A percentile compares a stretch with the other conserved stretches of the same genome.
Evolutionary conservation across 2,329 filamentous ascomycete species (phyloP).

Genomic region (Aspergillus tanneri): DNA sequence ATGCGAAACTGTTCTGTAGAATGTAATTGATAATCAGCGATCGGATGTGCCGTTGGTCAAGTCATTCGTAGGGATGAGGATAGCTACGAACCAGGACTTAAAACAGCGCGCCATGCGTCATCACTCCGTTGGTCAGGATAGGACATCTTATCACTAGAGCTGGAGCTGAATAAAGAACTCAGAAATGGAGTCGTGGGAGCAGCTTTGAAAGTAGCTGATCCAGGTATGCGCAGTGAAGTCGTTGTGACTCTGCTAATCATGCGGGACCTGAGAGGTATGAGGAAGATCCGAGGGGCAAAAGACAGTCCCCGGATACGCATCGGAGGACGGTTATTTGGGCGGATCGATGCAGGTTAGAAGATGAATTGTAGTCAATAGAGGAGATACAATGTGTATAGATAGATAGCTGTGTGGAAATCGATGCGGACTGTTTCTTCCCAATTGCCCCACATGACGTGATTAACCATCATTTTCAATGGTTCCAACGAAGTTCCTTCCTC

Average conservation of each 20-base stretch:
- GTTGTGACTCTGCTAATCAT: slow-evolving; percentile 22
- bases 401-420: too few species aligned
- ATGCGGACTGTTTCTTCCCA: neutral
- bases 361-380: too few species aligned
- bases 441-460: neutral
- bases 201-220: slow-evolving; percentile 52
- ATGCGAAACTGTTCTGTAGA: slow-evolving; percentile 89
- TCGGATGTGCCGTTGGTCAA: neutral
- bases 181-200: slow-evolving; percentile 80
- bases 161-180: slow-evolving; percentile 70
- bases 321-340: slow-evolving; percentile 8
- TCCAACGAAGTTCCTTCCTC: neutral
- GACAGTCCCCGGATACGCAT: slow-evolving; percentile 29
- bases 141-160: slow-evolving; percentile 45
- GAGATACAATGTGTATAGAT: too few species aligned
- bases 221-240: slow-evolving; percentile 24
- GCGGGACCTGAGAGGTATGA: slow-evolving; percentile 21
- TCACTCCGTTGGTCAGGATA: slow-evolving; percentile 79
- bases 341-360: neutral
- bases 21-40: neutral
- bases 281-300: slow-evolving; percentile 20
- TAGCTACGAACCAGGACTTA: slow-evolving; percentile 63
- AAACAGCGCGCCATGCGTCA: slow-evolving; percentile 84
- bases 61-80: slow-evolving; percentile 35
- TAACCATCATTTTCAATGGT: neutral